Conservation (phyloP, 371 early-diverging fungal genomes). For the Encephalitozoon hellem region DNA sequence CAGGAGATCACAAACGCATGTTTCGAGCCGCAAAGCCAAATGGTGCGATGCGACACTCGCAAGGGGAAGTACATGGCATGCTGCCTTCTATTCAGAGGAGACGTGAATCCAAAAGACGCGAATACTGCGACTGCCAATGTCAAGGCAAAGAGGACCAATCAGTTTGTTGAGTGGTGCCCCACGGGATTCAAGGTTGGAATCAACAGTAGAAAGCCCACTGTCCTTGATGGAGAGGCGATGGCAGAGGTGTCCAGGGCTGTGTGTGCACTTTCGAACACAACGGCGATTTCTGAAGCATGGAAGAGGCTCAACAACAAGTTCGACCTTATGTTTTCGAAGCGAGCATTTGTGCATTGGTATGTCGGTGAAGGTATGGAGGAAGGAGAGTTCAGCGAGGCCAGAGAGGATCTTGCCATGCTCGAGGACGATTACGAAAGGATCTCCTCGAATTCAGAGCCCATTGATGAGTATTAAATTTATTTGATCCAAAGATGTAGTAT, state of each 20-base stretch:
- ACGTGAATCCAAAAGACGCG: slow-evolving; percentile 72
- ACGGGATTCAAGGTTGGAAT: slow-evolving; percentile 93
- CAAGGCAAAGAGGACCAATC: slow-evolving; percentile 69
- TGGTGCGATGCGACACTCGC: slow-evolving; percentile 86
- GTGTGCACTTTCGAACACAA: slow-evolving; percentile 85
- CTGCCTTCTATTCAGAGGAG: slow-evolving; percentile 83
- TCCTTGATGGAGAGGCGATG: slow-evolving; percentile 78
- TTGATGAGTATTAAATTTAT: slow-evolving; percentile 38
- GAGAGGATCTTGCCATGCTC: slow-evolving; percentile 94
- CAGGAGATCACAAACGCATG: slow-evolving; percentile 79
- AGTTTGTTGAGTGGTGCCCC: slow-evolving; percentile 94
- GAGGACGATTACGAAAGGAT: slow-evolving; percentile 79
- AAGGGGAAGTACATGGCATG: slow-evolving; percentile 90
- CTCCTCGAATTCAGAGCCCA: neutral
- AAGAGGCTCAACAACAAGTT: slow-evolving; percentile 84
- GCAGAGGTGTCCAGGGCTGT: slow-evolving; percentile 82
- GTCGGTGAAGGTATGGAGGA: slow-evolving; percentile 80
- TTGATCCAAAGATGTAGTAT: neutral
- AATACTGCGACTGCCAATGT: slow-evolving; percentile 73
- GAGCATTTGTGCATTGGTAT: slow-evolving; percentile 96
- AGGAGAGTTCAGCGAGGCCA: slow-evolving; percentile 98
- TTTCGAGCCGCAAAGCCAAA: slow-evolving; percentile 84
- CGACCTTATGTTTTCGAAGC: slow-evolving; percentile 85
- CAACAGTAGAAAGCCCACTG: slow-evolving; percentile 75
- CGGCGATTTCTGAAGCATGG: slow-evolving; percentile 89